Percentiles rank a stretch among this genome's conserved stretches.
Evolutionary conservation across 805 yeast species (phyloP).

Genomic region (Candida sphagnicola): DNA sequence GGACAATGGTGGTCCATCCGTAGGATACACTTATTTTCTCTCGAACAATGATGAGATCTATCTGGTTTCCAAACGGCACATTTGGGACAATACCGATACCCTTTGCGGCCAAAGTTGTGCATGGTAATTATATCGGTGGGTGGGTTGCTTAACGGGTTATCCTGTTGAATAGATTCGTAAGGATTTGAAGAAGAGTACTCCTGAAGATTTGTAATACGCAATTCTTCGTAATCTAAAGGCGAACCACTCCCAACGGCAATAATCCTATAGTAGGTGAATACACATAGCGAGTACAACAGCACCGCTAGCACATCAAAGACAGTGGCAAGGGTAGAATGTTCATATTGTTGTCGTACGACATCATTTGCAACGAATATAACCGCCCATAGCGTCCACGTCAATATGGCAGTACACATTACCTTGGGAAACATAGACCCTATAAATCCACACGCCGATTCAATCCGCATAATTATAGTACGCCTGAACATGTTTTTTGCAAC

Average conservation of each 20-base stretch:
- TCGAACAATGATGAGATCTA: conserved; percentile 54
- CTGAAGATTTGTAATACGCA: conserved; percentile 26
- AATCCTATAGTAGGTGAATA: conserved; percentile 52
- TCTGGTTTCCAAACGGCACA: conserved; percentile 60
- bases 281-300: conserved; percentile 28
- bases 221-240: conserved; percentile 52
- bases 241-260: conserved; percentile 61
- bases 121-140: conserved; percentile 32
- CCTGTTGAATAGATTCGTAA: not conserved
- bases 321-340: conserved; percentile 11
- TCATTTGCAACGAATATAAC: conserved; percentile 15
- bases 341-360: conserved; percentile 9
- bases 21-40: conserved; percentile 44
- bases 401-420: conserved; percentile 35
- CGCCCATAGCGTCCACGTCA: conserved; percentile 48
- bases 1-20: conserved; percentile 70
- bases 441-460: conserved; percentile 7
- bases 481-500: not conserved
- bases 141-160: conserved; percentile 14
- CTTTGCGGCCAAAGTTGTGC: conserved; percentile 44
- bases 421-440: conserved; percentile 44
- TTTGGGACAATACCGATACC: conserved; percentile 55
- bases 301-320: conserved; percentile 20
- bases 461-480: not conserved
- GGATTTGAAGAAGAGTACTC: conserved; percentile 7